These are phyloP conservation scores for Kwoniella shandongensis DNA, from an alignment of 768 basidiomycete species.

Conservation along the genomic window DNA sequence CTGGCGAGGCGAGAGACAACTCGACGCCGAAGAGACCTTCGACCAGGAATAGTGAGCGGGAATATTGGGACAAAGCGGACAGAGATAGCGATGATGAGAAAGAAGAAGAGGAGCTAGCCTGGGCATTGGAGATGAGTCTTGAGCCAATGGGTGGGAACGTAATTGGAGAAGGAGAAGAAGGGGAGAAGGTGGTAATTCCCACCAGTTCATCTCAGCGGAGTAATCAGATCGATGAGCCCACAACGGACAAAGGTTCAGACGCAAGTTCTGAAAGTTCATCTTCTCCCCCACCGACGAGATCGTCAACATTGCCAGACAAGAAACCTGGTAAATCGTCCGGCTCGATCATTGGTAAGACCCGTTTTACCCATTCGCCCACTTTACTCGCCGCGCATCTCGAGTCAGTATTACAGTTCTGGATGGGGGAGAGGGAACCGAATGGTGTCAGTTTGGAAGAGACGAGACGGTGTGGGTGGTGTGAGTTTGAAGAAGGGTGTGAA, in stretches of 20 bases:
- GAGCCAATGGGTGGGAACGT: neutral
- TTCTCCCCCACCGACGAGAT: neutral
- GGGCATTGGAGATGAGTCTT: conserved; percentile 41
- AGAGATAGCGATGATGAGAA: conserved; percentile 16
- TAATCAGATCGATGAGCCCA: neutral
- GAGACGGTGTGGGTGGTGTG: conserved; percentile 71
- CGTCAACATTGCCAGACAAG: neutral
- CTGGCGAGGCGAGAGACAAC: no score
- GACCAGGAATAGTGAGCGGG: conserved; percentile 14
- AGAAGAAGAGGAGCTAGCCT: conserved; percentile 45
- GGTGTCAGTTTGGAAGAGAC: conserved; percentile 68
- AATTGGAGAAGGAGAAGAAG: conserved; percentile 10
- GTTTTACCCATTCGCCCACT: conserved; percentile 61
- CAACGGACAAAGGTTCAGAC: no score
- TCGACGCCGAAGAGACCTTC: conserved; percentile 3
- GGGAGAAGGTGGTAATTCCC: conserved; percentile 10
- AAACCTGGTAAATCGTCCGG: conserved; percentile 28
- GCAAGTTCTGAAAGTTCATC: no score
- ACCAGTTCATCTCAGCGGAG: conserved; percentile 1
- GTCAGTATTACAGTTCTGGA: conserved; percentile 71
- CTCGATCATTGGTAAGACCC: conserved; percentile 65
- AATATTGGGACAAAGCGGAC: conserved; percentile 13
- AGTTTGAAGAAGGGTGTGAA: conserved; percentile 74
- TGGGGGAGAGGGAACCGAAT: conserved; percentile 64
- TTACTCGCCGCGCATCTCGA: conserved; percentile 62